Evolutionary conservation across 495 filamentous ascomycete species (phyloP), one percentile per base, ranked within the genome.

Genomic region (Tricharina praecox): DNA sequence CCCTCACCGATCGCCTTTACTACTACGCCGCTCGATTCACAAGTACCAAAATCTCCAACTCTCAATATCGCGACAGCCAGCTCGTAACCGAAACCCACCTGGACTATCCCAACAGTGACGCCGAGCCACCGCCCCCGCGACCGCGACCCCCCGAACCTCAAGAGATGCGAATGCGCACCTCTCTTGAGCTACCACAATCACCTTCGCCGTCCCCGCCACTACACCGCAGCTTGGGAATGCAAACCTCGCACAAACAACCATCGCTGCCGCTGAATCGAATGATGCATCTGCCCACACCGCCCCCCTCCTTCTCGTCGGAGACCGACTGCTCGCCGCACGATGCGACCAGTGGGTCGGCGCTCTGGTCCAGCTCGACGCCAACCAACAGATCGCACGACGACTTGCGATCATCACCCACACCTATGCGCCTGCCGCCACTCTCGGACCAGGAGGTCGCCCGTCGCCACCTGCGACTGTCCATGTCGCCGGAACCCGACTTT

Each of bases 401-500:
- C 37, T 18, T 2, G 13, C 40, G 40, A 43, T 25, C 26, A 26
- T 43, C 40, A 23, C 40, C 40, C 11, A 25, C 3, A 7, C 40
- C 40, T 11, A 8, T 25, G 13, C 40, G 40, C 23, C 13, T 43
- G 40, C 13, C 40, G 26, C 40, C 40, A 3, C 40, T 23, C 13
- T 11, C 40, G 13, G 40, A 26, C 1, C 11, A 8, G 18, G 34
- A 37, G 34, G 4, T 20, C 9, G 13, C 20, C 3, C 15, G 23
- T 13, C 40, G 40, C 26, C 19, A 23, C 19, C 21, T 43, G 9
- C 19, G 40, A 7, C 20, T 24, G 25, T 46, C 43, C 5, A 1
- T 46, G 43, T 46, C 43, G 4, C 43, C 43, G 3, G 43, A 46
- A 19, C 43, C 43, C 43, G 43, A 46, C 24, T 20, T 46, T 5